Evolutionary conservation across 2,329 filamentous ascomycete species (phyloP).

Genomic region (Paecilomyces niveus): DNA sequence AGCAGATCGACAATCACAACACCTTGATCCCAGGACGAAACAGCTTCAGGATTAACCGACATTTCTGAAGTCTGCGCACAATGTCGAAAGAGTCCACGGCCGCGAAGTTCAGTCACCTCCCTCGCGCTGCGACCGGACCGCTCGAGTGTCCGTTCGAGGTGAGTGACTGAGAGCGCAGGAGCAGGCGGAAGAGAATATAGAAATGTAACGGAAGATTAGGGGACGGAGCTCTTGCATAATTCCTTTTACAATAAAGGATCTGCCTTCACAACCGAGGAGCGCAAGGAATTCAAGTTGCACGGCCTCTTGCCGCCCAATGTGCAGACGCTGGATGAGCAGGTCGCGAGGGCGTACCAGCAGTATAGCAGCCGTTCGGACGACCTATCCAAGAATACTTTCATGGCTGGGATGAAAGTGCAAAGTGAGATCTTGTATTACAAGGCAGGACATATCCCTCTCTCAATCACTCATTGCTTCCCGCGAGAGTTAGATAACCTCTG

Average conservation of each 20-base stretch:
- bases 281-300: conserved; percentile 60
- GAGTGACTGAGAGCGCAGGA: background rate
- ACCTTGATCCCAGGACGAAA: background rate
- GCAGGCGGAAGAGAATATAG: background rate
- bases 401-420: conserved; percentile 78
- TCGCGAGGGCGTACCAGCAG: conserved; percentile 70
- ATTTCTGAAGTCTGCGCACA: background rate
- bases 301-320: conserved; percentile 66
- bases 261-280: conserved; percentile 64
- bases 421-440: conserved; percentile 77
- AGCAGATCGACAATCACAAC: background rate
- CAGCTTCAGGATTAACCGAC: background rate
- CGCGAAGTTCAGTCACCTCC: conserved; percentile 23
- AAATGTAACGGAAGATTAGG: conserved; percentile 17
- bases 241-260: conserved; percentile 78
- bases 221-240: conserved; percentile 54
- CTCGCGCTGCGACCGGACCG: conserved; percentile 20
- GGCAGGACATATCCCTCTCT: conserved; percentile 35
- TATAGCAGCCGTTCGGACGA: conserved; percentile 57
- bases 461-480: background rate
- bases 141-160: conserved; percentile 24
- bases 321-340: conserved; percentile 71
- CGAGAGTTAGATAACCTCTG: background rate
- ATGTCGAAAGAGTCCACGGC: background rate
- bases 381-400: conserved; percentile 78